These are phyloP conservation scores for Cyphellophora attinorum DNA, from an alignment of 2,329 filamentous ascomycete genomes.

Conservation along the genomic window DNA sequence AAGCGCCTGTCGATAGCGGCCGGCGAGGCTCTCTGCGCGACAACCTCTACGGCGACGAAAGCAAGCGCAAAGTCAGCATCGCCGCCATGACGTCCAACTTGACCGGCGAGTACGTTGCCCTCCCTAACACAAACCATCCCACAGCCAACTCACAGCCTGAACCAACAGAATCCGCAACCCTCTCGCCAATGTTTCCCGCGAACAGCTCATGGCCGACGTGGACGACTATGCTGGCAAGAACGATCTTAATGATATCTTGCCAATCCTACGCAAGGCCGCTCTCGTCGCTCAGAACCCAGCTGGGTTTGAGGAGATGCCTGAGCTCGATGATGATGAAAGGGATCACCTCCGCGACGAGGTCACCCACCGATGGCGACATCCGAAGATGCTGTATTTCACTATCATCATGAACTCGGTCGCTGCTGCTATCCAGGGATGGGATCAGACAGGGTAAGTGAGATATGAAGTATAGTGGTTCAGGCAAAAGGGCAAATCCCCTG, in stretches of 20 bases:
- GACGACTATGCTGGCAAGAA: conserved; percentile 41
- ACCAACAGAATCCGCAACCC: conserved; percentile 21
- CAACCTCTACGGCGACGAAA: conserved; percentile 8
- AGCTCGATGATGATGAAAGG: conserved; percentile 45
- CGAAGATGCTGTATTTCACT: conserved; percentile 38
- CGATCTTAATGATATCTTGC: conserved; percentile 48
- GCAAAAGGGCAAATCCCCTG: too few species aligned
- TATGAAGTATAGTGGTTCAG: too few species aligned
- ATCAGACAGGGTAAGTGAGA: conserved; percentile 30
- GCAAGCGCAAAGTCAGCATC: conserved; percentile 18
- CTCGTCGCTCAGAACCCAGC: conserved; percentile 63
- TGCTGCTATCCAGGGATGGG: conserved; percentile 43
- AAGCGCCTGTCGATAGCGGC: too few species aligned
- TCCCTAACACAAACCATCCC: neutral
- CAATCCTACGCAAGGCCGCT: conserved; percentile 57
- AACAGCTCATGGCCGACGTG: conserved; percentile 21
- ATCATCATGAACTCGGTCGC: conserved; percentile 40
- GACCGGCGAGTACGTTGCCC: conserved; percentile 23
- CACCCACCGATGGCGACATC: conserved; percentile 37
- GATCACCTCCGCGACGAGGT: conserved; percentile 32
- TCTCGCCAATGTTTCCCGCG: conserved; percentile 22
- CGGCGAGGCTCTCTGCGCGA: neutral
- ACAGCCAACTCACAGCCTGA: neutral
- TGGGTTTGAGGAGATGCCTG: conserved; percentile 52
- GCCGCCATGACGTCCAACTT: conserved; percentile 22